Conservation (phyloP, 2,329 filamentous ascomycete genomes). For the Tolypocladium tundrense region DNA sequence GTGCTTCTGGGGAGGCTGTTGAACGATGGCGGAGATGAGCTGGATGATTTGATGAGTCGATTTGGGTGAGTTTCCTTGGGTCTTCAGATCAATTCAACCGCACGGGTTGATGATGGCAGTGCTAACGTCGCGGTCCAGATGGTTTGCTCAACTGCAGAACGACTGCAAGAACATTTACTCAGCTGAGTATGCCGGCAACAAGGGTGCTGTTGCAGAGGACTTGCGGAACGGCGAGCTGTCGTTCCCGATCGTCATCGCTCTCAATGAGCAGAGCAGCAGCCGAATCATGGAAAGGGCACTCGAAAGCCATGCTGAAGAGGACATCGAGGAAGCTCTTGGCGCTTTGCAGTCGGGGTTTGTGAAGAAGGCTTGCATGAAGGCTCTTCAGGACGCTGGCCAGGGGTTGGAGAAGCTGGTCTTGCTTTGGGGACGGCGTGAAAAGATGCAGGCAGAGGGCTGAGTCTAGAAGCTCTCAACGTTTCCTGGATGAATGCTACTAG, state of each 20-base stretch:
- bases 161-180: slow-evolving; percentile 10
- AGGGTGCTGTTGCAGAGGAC: slow-evolving; percentile 7
- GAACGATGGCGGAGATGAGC: slow-evolving; percentile 3
- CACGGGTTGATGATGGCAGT: neutral
- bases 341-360: slow-evolving; percentile 4
- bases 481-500: neutral
- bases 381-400: slow-evolving; percentile 4
- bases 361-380: slow-evolving; percentile 4
- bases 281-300: slow-evolving; percentile 2
- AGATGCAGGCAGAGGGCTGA: slow-evolving; percentile 1
- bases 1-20: slow-evolving; percentile 6
- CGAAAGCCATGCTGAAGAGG: neutral
- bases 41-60: slow-evolving; percentile 6
- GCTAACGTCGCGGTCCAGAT: neutral
- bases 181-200: slow-evolving; percentile 6
- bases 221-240: slow-evolving; percentile 8
- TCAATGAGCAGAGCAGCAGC: slow-evolving; percentile 1
- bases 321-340: slow-evolving; percentile 4
- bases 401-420: slow-evolving; percentile 5
- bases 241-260: slow-evolving; percentile 7
- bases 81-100: neutral
- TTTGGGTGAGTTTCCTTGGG: slow-evolving; percentile 4
- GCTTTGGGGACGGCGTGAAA: slow-evolving; percentile 7
- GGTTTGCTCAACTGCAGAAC: slow-evolving; percentile 8
- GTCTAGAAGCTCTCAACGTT: neutral